Conservation (phyloP, 306 rosid species). For the Cyamopsis tetragonoloba region DNA sequence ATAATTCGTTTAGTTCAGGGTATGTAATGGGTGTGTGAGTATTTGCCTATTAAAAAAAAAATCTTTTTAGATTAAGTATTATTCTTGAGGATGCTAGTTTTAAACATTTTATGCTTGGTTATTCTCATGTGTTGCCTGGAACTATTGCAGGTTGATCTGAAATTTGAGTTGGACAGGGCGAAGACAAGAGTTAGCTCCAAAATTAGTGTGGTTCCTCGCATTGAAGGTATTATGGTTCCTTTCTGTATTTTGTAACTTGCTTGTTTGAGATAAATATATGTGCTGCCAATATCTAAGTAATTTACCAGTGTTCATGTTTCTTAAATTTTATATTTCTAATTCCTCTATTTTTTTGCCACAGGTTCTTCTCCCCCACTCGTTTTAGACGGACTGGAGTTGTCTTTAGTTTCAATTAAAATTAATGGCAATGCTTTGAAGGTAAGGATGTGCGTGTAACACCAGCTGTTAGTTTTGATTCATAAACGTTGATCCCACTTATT, state of each 20-base stretch:
- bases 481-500: too few relatives aligned
- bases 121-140: conserved; percentile 15
- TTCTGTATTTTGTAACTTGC: conserved; percentile 14
- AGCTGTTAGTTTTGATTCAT: too few relatives aligned
- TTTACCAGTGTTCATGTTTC: not conserved
- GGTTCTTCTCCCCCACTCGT: conserved; percentile 68
- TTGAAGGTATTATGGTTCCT: conserved; percentile 54
- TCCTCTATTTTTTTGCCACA: conserved; percentile 35
- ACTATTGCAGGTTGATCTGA: conserved; percentile 71
- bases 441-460: too few relatives aligned
- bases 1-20: too few relatives aligned
- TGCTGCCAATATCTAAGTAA: conserved; percentile 11
- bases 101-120: not conserved
- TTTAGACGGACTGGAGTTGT: conserved; percentile 69
- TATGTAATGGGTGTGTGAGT: too few relatives aligned
- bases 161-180: conserved; percentile 81
- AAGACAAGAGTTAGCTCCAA: conserved; percentile 71
- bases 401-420: conserved; percentile 59
- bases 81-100: conserved; percentile 20
- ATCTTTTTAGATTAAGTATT: conserved; percentile 18
- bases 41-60: too few relatives aligned
- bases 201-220: conserved; percentile 68
- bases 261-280: conserved; percentile 9
- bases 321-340: not conserved
- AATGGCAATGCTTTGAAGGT: conserved; percentile 75